A percentile compares a stretch with the other conserved stretches of the same genome.
Evolutionary conservation across 2,329 filamentous ascomycete species (phyloP).

Genomic region (Aureobasidium melanogenum): DNA sequence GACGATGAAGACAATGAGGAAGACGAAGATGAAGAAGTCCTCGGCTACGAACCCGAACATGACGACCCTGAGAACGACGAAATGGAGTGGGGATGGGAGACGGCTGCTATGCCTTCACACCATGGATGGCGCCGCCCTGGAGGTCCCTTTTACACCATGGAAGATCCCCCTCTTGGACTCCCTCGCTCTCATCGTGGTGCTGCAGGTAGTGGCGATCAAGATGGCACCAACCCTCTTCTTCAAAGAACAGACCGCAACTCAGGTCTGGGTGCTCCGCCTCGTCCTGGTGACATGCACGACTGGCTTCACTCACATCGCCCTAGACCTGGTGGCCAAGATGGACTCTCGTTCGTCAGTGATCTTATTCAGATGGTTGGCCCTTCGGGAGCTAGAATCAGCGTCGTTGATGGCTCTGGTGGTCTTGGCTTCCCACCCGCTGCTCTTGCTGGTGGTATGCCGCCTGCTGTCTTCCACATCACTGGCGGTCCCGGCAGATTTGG

Average conservation of each 20-base stretch:
- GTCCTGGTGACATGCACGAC: constrained; percentile 5
- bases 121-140: neutral
- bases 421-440: neutral
- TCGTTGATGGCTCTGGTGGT: constrained; percentile 10
- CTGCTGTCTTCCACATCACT: constrained; percentile 12
- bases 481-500: constrained; percentile 1
- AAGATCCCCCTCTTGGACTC: constrained; percentile 25
- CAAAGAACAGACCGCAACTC: constrained; percentile 34
- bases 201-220: constrained; percentile 51
- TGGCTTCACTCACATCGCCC: neutral
- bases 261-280: neutral
- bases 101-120: constrained; percentile 28
- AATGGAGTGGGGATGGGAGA: constrained; percentile 43
- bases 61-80: constrained; percentile 28
- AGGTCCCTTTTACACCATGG: constrained; percentile 7
- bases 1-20: constrained; percentile 38
- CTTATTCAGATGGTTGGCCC: constrained; percentile 15
- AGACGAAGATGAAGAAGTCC: constrained; percentile 61
- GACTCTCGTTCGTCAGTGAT: constrained; percentile 11
- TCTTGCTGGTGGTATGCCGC: constrained; percentile 12
- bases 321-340: constrained; percentile 2
- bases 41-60: constrained; percentile 40
- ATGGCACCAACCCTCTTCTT: constrained; percentile 79
- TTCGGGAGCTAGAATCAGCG: constrained; percentile 2
- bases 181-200: constrained; percentile 35